Percentiles rank a stretch among this genome's conserved stretches.
phyloP scores from a whole-genome alignment of 148 eudicot genomes.

The Persicaria tinctoria region DNA sequence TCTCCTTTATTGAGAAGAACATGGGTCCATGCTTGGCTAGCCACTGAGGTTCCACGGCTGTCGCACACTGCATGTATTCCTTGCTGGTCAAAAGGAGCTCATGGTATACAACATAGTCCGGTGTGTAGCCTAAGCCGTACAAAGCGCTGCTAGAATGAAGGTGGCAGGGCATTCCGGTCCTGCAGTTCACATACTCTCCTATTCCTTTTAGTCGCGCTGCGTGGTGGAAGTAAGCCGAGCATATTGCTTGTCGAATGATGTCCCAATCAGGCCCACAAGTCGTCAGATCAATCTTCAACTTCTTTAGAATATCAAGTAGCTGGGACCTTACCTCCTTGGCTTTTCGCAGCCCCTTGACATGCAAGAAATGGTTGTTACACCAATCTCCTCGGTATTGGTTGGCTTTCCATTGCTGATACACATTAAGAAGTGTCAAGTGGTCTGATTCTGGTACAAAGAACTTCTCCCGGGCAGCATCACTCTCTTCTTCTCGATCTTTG shows the following conservation, averaged over 20 bases:
- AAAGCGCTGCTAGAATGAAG: constrained; percentile 85
- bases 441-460: constrained; percentile 92
- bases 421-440: constrained; percentile 82
- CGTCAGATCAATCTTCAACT: constrained; percentile 57
- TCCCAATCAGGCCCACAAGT: constrained; percentile 81
- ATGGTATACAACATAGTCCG: constrained; percentile 86
- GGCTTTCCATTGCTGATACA: constrained; percentile 89
- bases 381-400: constrained; percentile 87
- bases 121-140: constrained; percentile 79
- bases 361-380: constrained; percentile 92
- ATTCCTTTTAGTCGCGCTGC: constrained; percentile 69
- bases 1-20: constrained; percentile 91
- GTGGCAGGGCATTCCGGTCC: constrained; percentile 95
- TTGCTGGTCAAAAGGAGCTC: constrained; percentile 77
- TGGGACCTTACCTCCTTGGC: constrained; percentile 92
- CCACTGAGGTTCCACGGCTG: constrained; percentile 94
- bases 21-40: constrained; percentile 88
- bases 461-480: constrained; percentile 93
- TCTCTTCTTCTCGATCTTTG: constrained; percentile 88
- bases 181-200: constrained; percentile 85
- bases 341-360: constrained; percentile 75
- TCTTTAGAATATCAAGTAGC: constrained; percentile 69
- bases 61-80: constrained; percentile 97
- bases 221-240: constrained; percentile 92
- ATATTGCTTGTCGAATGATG: constrained; percentile 71